Conservation (phyloP, 2,329 filamentous ascomycete genomes). For the Colletotrichum sojae region DNA sequence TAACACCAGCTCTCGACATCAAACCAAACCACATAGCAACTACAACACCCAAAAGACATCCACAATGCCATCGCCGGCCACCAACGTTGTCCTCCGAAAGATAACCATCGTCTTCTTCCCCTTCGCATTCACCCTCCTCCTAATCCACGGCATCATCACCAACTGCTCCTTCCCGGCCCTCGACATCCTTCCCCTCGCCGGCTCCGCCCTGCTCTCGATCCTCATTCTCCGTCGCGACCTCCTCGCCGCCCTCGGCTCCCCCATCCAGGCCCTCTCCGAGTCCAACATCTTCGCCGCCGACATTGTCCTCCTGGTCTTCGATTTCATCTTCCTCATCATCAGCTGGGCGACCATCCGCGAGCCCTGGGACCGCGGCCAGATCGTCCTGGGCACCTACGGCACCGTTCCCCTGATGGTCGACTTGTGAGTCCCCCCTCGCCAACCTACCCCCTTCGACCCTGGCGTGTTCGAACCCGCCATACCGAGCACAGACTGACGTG, state of each 20-base stretch:
- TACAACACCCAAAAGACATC: not conserved
- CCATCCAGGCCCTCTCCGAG: conserved; percentile 37
- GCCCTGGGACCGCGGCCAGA: not conserved
- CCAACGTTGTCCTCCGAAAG: conserved; percentile 21
- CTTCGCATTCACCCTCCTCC: conserved; percentile 27
- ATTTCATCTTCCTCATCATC: conserved; percentile 39
- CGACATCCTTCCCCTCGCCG: conserved; percentile 40
- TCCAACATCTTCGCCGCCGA: conserved; percentile 42
- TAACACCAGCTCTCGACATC: not conserved
- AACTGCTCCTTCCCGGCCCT: conserved; percentile 39
- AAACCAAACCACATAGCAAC: not conserved
- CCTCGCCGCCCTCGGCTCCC: conserved; percentile 42
- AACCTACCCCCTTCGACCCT: too few species aligned
- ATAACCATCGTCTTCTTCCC: conserved; percentile 46
- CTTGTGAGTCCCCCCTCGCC: conserved; percentile 33
- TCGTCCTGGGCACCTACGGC: conserved; percentile 42
- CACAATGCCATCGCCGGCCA: conserved; percentile 6
- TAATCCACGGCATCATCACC: conserved; percentile 32
- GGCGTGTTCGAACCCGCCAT: too few species aligned
- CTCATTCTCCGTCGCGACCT: conserved; percentile 40
- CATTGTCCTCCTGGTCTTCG: conserved; percentile 24
- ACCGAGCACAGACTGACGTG: not conserved
- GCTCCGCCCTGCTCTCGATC: conserved; percentile 36
- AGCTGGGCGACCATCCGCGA: conserved; percentile 37
- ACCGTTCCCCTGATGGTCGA: conserved; percentile 43